Base-by-base conservation (phyloP, 805 yeast genomes). In the Cyberlindnera euphorbiae region DNA sequence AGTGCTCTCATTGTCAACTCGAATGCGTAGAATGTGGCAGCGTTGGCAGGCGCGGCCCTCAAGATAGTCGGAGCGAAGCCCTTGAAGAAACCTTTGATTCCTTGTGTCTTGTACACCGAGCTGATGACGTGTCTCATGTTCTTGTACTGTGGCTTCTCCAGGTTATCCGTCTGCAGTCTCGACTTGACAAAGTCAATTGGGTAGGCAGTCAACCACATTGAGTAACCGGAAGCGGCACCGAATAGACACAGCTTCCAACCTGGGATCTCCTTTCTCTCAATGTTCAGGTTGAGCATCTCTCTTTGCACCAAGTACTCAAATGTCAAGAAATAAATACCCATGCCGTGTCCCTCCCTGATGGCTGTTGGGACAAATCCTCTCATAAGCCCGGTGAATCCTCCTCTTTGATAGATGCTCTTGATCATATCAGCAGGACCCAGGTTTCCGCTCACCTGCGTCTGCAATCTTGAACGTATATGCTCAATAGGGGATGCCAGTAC, bases 41-140 rank as follows among this genome's bases (percentile, higher is more conserved):
- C 99, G 58, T 93, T 94, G 4, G 94, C 98, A 1, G 98, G 98
- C 4, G 96, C 95, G 33, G 99, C 97, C 64, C 99, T 82, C 46
- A 93, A 66, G 45, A 93, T 76, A 0, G 97, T 89, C 26, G 98
- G 97, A 14, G 77, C 62, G 56, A 94, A 89, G 2, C 99, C 99
- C 62, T 81, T 81, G 63, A 85, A 84, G 54, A 93, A 83, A 0
- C 95, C 95, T 44, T 68, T 68, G 17, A 77, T 39, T 18, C 97
- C 97, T 35, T 69, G 67, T n/a, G 69, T 66, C 32, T 57, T 60
- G 53, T 58, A 70, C 16, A 86, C 69, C 38, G 70, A 67, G 38
- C 58, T 68, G 13, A 75, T 63, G 18, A 87, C 94, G 40, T 73
- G 73, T n/a, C 71, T 30, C 26, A 83, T 67, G 26, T 72, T 74